Percentiles rank a stretch among this genome's conserved stretches.
phyloP scores from a whole-genome alignment of 2,329 filamentous ascomycete species.

The Beauveria scarabaeidicola region DNA sequence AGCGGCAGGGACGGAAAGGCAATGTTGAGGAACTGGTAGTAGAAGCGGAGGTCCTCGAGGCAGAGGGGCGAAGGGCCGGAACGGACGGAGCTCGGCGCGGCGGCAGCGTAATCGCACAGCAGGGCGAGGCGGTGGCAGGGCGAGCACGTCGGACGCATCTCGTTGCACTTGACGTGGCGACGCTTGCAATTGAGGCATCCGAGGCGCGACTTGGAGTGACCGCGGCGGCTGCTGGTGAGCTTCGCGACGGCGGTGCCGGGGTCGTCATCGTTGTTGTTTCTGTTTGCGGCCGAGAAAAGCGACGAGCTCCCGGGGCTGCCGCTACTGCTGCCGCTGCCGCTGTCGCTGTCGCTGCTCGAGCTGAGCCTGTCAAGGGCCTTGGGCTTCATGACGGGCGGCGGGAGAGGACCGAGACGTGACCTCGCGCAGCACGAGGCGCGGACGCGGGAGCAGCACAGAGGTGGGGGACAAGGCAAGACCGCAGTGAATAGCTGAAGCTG shows the following conservation, averaged over 20 bases:
- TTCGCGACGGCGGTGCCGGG: background rate
- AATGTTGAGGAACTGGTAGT: slow-evolving; percentile 40
- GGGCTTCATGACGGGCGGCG: slow-evolving; percentile 3
- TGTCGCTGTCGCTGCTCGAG: background rate
- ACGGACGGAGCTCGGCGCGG: slow-evolving; percentile 15
- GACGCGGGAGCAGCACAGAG: too few relatives aligned
- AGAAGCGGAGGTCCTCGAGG: slow-evolving; percentile 39
- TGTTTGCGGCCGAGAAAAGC: background rate
- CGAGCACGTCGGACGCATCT: slow-evolving; percentile 20
- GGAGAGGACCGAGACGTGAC: background rate
- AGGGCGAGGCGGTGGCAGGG: slow-evolving; percentile 27
- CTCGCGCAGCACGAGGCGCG: background rate
- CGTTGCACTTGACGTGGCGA: slow-evolving; percentile 24
- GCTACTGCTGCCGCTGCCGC: background rate
- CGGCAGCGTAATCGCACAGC: slow-evolving; percentile 22
- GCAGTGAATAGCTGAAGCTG: background rate
- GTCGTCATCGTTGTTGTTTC: background rate
- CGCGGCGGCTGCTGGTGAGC: slow-evolving; percentile 8
- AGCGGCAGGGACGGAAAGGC: slow-evolving; percentile 32
- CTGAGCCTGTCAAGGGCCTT: background rate
- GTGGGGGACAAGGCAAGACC: background rate
- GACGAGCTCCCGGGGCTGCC: background rate
- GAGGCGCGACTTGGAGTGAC: slow-evolving; percentile 23
- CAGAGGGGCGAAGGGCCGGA: slow-evolving; percentile 21
- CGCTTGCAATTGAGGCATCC: slow-evolving; percentile 27